Conservation (phyloP, 208 protist species). For the Novymonas esmeraldas region DNA sequence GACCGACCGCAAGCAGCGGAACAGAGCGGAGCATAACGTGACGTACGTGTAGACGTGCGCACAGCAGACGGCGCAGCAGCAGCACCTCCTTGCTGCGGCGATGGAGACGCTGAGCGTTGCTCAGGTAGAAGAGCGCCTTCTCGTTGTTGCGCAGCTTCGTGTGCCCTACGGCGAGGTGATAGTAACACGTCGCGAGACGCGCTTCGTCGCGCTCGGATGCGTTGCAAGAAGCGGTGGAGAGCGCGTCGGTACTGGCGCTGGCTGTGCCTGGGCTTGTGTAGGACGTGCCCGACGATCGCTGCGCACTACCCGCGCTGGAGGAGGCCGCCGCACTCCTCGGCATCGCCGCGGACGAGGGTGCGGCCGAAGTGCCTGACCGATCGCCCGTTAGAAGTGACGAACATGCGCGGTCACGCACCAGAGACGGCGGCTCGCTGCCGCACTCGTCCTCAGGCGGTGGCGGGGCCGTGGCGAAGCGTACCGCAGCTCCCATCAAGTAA, state of each 20-base stretch:
- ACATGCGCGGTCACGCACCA: conserved; percentile 6
- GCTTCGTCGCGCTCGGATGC: not conserved
- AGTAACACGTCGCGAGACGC: conserved; percentile 37
- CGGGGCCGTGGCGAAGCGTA: conserved; percentile 27
- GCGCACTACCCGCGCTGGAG: not conserved
- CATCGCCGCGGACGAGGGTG: not conserved
- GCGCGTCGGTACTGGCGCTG: not conserved
- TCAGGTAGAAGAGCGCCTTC: conserved; percentile 55
- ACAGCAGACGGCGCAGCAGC: conserved; percentile 18
- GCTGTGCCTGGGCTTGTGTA: conserved; percentile 6
- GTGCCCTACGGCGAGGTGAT: conserved; percentile 77
- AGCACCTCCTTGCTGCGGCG: conserved; percentile 59
- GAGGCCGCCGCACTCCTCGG: not conserved
- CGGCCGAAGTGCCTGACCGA: not conserved
- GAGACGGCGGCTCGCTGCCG: conserved; percentile 12
- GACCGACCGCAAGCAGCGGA: not conserved
- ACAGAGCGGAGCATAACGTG: not conserved
- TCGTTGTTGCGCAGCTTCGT: conserved; percentile 71
- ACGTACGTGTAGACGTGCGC: conserved; percentile 11
- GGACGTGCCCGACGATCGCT: not conserved
- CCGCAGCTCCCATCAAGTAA: conserved; percentile 9
- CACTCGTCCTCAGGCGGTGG: conserved; percentile 28
- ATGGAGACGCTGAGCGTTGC: conserved; percentile 54
- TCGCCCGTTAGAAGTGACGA: not conserved
- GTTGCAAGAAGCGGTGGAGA: not conserved